A percentile compares a stretch with the other conserved stretches of the same genome.
Conservation (phyloP, 257 asterid genomes). For the Jacaranda copaia region DNA sequence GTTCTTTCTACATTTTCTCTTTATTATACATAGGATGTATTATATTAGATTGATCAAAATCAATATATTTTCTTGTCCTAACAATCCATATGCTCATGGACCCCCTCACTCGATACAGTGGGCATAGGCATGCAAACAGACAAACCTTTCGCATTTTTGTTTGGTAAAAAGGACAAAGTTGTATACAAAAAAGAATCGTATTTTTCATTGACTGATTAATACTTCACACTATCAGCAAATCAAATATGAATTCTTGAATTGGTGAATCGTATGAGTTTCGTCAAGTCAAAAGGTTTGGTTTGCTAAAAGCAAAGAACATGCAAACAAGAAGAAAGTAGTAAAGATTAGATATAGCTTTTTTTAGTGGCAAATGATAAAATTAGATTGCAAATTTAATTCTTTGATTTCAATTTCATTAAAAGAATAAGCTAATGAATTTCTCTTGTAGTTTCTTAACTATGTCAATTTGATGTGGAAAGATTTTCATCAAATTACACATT, state of each 20-base stretch:
- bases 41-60: conserved; percentile 1
- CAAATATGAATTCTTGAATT: too few species aligned
- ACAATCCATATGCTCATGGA: conserved; percentile 16
- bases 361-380: not conserved
- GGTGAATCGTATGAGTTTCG: not conserved
- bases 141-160: not conserved
- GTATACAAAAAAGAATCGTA: not conserved
- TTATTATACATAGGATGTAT: not conserved
- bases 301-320: not conserved
- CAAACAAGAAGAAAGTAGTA: not conserved
- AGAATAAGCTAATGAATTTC: too few species aligned
- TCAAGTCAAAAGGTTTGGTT: not conserved
- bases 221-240: too few species aligned
- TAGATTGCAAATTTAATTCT: too few species aligned
- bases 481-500: too few species aligned
- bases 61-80: conserved; percentile 15
- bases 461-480: too few species aligned
- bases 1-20: too few species aligned
- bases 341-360: not conserved
- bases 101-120: not conserved
- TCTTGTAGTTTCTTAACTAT: not conserved
- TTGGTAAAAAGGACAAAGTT: not conserved
- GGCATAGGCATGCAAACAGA: not conserved
- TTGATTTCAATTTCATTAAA: too few species aligned
- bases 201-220: too few species aligned